Percentiles rank a stretch among this genome's conserved stretches.
Conservation (phyloP, 1,284 basidiomycete species). For the Hortiboletus rubellus region DNA sequence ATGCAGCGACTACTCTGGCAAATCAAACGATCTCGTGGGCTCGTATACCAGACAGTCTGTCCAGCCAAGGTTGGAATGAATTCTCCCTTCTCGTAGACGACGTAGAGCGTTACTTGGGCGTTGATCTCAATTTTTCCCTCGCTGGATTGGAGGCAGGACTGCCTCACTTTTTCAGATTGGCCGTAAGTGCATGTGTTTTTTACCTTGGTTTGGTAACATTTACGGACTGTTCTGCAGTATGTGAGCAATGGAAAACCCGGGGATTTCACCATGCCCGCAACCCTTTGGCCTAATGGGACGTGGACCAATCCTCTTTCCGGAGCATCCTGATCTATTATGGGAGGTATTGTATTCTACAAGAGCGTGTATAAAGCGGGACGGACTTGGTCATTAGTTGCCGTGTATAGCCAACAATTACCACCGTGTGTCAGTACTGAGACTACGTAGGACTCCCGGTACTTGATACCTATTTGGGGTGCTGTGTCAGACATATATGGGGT, state of each 20-base stretch:
- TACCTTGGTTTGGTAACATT: slow-evolving; percentile 2
- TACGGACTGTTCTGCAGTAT: slow-evolving; percentile 43
- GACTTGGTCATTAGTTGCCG: neutral
- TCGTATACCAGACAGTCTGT: slow-evolving; percentile 42
- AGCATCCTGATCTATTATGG: slow-evolving; percentile 47
- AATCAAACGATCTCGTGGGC: slow-evolving; percentile 69
- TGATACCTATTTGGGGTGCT: slow-evolving; percentile 15
- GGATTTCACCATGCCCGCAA: slow-evolving; percentile 83
- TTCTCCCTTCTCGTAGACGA: slow-evolving; percentile 84
- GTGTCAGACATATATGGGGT: slow-evolving; percentile 24
- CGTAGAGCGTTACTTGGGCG: slow-evolving; percentile 73
- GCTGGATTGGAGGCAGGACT: slow-evolving; percentile 57
- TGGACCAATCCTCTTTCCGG: slow-evolving; percentile 75
- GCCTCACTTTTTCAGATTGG: slow-evolving; percentile 82
- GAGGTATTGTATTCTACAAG: neutral
- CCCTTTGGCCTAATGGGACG: slow-evolving; percentile 77
- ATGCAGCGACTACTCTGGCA: slow-evolving; percentile 51
- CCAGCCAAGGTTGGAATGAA: slow-evolving; percentile 62
- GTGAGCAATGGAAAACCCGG: slow-evolving; percentile 54
- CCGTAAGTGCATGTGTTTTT: slow-evolving; percentile 52
- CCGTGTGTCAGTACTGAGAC: neutral
- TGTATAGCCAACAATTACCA: neutral
- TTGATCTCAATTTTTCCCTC: slow-evolving; percentile 67
- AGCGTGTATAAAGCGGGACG: neutral
- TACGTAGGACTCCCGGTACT: slow-evolving; percentile 3